A percentile compares a stretch with the other conserved stretches of the same genome.
Evolutionary conservation across 805 yeast genomes (phyloP).

Genomic region (Pichia occidentalis): DNA sequence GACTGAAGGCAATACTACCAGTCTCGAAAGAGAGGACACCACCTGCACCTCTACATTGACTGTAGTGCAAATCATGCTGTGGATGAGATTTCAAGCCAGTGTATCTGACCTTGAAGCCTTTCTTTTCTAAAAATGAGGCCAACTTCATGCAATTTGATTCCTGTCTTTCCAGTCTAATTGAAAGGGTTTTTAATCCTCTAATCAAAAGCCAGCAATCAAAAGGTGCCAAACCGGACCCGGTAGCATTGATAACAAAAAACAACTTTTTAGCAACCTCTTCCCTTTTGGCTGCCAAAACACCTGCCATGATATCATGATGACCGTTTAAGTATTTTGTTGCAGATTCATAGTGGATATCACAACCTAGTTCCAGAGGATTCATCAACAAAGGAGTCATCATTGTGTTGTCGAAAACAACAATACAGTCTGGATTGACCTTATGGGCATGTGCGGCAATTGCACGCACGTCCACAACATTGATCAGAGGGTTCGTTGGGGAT

Average conservation of each 20-base stretch:
- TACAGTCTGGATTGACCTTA: constrained; percentile 53
- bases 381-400: constrained; percentile 91
- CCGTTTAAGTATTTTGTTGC: constrained; percentile 92
- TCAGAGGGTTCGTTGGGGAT: constrained; percentile 90
- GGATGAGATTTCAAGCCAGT: constrained; percentile 83
- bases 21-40: constrained; percentile 89
- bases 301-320: constrained; percentile 97
- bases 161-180: constrained; percentile 81
- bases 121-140: constrained; percentile 62
- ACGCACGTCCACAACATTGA: constrained; percentile 77
- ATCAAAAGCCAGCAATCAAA: constrained; percentile 87
- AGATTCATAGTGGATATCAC: constrained; percentile 87
- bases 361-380: constrained; percentile 81
- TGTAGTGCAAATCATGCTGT: constrained; percentile 69
- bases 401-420: constrained; percentile 87
- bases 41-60: constrained; percentile 78
- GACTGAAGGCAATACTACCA: constrained; percentile 59
- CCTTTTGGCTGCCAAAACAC: constrained; percentile 68
- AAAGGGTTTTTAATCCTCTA: constrained; percentile 83
- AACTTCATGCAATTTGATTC: constrained; percentile 71
- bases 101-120: constrained; percentile 73
- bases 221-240: constrained; percentile 89
- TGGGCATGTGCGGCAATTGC: constrained; percentile 64
- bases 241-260: constrained; percentile 75
- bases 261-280: constrained; percentile 59